A percentile compares a stretch with the other conserved stretches of the same genome.
phyloP scores from a whole-genome alignment of 345 rosid genomes.

The Clausena lansium region DNA sequence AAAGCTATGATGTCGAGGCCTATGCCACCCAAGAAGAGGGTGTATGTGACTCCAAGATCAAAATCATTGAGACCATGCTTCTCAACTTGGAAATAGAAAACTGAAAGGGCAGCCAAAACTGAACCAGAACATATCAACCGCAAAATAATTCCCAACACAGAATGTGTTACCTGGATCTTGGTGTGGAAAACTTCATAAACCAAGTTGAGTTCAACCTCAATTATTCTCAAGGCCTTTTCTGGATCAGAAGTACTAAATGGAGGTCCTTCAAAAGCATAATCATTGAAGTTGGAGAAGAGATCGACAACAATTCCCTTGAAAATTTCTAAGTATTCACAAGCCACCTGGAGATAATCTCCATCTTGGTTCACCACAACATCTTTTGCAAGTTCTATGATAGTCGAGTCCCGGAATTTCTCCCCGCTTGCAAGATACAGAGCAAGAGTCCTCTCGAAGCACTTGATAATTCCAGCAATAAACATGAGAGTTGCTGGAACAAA shows the following conservation, averaged over 20 bases:
- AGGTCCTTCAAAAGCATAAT: too few relatives aligned
- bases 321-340: too few relatives aligned
- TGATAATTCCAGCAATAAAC: conserved; percentile 39
- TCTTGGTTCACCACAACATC: too few relatives aligned
- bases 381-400: too few relatives aligned
- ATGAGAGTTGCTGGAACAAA: conserved; percentile 32
- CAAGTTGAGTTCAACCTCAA: conserved; percentile 63
- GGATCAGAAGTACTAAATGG: too few relatives aligned
- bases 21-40: conserved; percentile 44
- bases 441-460: conserved; percentile 52
- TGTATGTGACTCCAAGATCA: conserved; percentile 54
- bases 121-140: conserved; percentile 29
- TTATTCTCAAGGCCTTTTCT: conserved; percentile 23
- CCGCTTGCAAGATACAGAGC: neutral
- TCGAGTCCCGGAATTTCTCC: too few relatives aligned
- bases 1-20: conserved; percentile 46
- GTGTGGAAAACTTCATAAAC: conserved; percentile 61
- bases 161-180: conserved; percentile 47
- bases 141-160: conserved; percentile 23
- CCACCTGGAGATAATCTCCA: too few relatives aligned
- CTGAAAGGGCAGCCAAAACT: conserved; percentile 28
- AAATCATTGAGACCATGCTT: conserved; percentile 28
- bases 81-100: conserved; percentile 32
- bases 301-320: too few relatives aligned
- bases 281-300: too few relatives aligned